Percentiles rank a stretch among this genome's conserved stretches.
Conservation (phyloP, 2,329 filamentous ascomycete genomes). For the Diaporthe amygdali region DNA sequence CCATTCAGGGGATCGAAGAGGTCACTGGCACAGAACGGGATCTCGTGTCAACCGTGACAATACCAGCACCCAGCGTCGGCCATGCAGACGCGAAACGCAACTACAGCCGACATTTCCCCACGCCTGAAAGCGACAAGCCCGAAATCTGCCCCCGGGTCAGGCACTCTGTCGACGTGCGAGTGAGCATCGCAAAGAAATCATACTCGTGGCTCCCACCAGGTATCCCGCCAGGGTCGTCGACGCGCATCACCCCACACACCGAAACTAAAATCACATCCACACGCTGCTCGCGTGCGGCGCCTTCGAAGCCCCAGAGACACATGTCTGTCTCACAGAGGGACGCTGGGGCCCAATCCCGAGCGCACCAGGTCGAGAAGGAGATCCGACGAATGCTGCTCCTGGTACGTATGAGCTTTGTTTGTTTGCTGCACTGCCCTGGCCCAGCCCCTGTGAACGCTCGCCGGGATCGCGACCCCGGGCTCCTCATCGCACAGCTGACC, state of each 20-base stretch:
- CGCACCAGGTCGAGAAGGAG: conserved; percentile 1
- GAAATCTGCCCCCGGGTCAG: background rate
- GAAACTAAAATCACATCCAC: conserved; percentile 8
- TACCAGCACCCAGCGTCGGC: background rate
- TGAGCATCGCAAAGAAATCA: background rate
- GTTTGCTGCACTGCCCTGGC: background rate
- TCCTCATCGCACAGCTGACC: background rate
- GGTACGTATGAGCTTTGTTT: background rate
- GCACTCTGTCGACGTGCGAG: conserved; percentile 1
- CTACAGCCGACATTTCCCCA: background rate
- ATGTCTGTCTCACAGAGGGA: background rate
- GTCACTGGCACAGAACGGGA: background rate
- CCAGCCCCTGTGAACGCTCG: background rate
- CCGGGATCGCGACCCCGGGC: background rate
- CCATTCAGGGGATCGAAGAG: background rate
- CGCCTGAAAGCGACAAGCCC: background rate
- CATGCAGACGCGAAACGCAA: background rate
- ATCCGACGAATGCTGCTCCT: conserved; percentile 1
- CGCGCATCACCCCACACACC: background rate
- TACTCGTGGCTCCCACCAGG: conserved; percentile 8
- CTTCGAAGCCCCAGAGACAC: background rate
- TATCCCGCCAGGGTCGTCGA: background rate
- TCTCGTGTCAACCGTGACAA: background rate
- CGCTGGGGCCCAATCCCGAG: background rate
- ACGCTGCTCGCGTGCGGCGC: background rate